These are phyloP conservation scores for Clonostachys chloroleuca DNA, from an alignment of 2,329 filamentous ascomycete genomes.

Conservation along the genomic window DNA sequence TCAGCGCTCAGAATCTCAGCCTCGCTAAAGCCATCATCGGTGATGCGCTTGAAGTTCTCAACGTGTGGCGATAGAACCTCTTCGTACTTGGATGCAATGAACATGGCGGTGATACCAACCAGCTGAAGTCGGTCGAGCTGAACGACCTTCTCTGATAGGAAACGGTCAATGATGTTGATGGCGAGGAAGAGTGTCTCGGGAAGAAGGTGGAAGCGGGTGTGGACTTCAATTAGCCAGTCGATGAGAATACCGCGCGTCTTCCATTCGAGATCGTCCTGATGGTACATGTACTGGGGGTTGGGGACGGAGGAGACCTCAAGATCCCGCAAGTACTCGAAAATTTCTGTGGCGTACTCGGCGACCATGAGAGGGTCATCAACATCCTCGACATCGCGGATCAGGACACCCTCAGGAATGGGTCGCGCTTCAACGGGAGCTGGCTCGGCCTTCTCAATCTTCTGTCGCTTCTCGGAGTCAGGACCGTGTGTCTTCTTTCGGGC, in stretches of 20 bases:
- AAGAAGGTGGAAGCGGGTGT: conserved; percentile 91
- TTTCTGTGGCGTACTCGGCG: conserved; percentile 93
- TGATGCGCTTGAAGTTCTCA: conserved; percentile 93
- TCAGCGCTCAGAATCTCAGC: conserved; percentile 96
- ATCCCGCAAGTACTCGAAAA: conserved; percentile 91
- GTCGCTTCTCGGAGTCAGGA: conserved; percentile 45
- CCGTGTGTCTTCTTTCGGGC: conserved; percentile 60
- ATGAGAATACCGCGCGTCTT: conserved; percentile 96
- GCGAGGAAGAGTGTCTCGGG: conserved; percentile 95
- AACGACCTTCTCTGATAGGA: conserved; percentile 91
- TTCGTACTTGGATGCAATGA: conserved; percentile 98
- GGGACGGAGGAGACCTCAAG: conserved; percentile 76
- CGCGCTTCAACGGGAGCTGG: conserved; percentile 15
- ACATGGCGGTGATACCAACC: conserved; percentile 98
- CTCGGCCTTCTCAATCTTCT: conserved; percentile 4
- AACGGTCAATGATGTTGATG: conserved; percentile 97
- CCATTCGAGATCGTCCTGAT: conserved; percentile 95
- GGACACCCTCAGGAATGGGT: conserved; percentile 26
- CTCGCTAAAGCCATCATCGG: conserved; percentile 93
- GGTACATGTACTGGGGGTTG: conserved; percentile 91
- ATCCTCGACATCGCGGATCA: conserved; percentile 81
- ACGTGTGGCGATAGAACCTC: conserved; percentile 97
- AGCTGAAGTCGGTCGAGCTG: conserved; percentile 94
- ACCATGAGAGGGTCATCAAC: conserved; percentile 95
- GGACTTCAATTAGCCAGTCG: conserved; percentile 98